Evolutionary conservation across 257 asterid genomes (phyloP).

Genomic region (Nicotiana paniculata): DNA sequence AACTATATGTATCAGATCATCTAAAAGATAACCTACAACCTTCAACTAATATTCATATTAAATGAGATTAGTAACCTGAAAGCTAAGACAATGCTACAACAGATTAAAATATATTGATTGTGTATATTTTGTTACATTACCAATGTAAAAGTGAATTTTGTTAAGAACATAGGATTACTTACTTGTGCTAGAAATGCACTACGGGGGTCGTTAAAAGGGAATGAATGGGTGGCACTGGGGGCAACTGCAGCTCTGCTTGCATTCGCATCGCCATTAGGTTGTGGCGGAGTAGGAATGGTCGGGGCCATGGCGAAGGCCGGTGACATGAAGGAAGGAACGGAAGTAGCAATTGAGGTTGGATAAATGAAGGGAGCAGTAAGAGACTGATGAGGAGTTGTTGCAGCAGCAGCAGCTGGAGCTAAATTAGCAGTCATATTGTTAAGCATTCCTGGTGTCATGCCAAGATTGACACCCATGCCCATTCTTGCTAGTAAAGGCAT

Average conservation of each 20-base stretch:
- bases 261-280: neutral
- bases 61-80: too few relatives aligned
- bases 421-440: neutral
- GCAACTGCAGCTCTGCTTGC: neutral
- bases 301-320: constrained; percentile 27
- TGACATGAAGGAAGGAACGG: constrained; percentile 31
- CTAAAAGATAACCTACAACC: too few relatives aligned
- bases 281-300: constrained; percentile 11
- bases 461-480: constrained; percentile 37
- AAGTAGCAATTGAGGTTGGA: constrained; percentile 18
- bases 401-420: neutral
- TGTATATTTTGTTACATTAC: too few relatives aligned
- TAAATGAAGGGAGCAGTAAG: neutral
- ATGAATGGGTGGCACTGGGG: neutral
- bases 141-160: neutral
- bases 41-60: too few relatives aligned
- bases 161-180: neutral
- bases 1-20: too few relatives aligned
- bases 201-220: constrained; percentile 34
- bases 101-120: too few relatives aligned
- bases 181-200: constrained; percentile 51
- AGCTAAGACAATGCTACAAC: too few relatives aligned
- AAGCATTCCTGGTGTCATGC: constrained; percentile 12
- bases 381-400: neutral
- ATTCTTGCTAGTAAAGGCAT: constrained; percentile 57